Evolutionary conservation across 2,329 filamentous ascomycete genomes (phyloP).

Genomic region (Cercospora nicotianae): DNA sequence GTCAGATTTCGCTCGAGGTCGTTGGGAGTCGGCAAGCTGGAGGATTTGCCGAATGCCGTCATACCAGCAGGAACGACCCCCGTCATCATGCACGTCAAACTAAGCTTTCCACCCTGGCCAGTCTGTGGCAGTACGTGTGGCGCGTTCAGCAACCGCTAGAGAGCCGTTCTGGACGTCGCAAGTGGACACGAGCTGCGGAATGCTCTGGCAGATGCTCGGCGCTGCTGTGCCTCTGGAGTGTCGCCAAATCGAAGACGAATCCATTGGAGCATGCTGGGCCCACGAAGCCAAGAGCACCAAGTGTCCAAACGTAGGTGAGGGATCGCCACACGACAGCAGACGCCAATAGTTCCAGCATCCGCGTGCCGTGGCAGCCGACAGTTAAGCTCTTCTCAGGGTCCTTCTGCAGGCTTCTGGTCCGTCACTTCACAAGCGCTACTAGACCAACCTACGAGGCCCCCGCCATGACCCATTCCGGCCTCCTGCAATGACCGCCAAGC

Average conservation of each 20-base stretch:
- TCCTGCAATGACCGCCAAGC: conserved; percentile 16
- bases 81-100: conserved; percentile 10
- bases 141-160: background rate
- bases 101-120: conserved; percentile 12
- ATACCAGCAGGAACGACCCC: background rate
- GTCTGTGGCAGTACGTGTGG: conserved; percentile 9
- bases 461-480: conserved; percentile 12
- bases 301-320: conserved; percentile 8
- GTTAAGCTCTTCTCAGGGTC: conserved; percentile 16
- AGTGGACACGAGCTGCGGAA: background rate
- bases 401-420: conserved; percentile 13
- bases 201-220: conserved; percentile 4
- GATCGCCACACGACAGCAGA: conserved; percentile 21
- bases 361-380: conserved; percentile 27
- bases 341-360: conserved; percentile 17
- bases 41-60: conserved; percentile 4
- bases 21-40: conserved; percentile 1
- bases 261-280: background rate
- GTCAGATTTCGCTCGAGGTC: background rate
- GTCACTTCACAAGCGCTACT: conserved; percentile 2
- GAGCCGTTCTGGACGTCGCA: background rate
- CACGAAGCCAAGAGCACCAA: conserved; percentile 18
- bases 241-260: background rate
- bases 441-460: conserved; percentile 14
- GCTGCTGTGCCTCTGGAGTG: background rate